Evolutionary conservation across 371 early-diverging fungal species (phyloP).

Genomic region (Batkoa obscura): DNA sequence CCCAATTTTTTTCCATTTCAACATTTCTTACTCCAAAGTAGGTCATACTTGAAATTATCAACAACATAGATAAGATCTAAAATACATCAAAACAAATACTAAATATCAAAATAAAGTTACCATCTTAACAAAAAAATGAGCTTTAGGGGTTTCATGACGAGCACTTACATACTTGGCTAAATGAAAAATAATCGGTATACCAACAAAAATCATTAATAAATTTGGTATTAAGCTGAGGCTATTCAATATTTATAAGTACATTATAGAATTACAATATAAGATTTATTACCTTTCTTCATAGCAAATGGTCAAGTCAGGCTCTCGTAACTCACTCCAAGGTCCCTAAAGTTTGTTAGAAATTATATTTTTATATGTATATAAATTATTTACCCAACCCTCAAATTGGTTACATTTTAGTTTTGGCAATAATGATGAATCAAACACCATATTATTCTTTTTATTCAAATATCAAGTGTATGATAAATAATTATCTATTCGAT

Average conservation of each 20-base stretch:
- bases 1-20: constrained; percentile 7
- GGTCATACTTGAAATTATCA: constrained; percentile 7
- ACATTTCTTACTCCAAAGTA: constrained; percentile 10
- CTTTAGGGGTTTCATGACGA: neutral
- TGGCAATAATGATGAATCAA: no score
- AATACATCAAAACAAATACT: neutral
- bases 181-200: constrained; percentile 7
- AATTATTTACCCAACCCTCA: constrained; percentile 12
- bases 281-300: constrained; percentile 54
- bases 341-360: constrained; percentile 21
- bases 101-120: neutral
- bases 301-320: constrained; percentile 52
- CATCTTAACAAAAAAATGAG: neutral
- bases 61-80: constrained; percentile 12
- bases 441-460: no score
- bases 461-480: no score
- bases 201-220: constrained; percentile 3
- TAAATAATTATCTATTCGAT: no score
- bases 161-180: constrained; percentile 5
- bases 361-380: neutral
- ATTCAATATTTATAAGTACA: constrained; percentile 17
- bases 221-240: neutral
- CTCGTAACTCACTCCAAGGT: constrained; percentile 30
- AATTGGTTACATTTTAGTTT: constrained; percentile 34
- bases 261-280: constrained; percentile 30